Base-by-base conservation (phyloP, 306 rosid genomes). In the Malus sieversii region DNA sequence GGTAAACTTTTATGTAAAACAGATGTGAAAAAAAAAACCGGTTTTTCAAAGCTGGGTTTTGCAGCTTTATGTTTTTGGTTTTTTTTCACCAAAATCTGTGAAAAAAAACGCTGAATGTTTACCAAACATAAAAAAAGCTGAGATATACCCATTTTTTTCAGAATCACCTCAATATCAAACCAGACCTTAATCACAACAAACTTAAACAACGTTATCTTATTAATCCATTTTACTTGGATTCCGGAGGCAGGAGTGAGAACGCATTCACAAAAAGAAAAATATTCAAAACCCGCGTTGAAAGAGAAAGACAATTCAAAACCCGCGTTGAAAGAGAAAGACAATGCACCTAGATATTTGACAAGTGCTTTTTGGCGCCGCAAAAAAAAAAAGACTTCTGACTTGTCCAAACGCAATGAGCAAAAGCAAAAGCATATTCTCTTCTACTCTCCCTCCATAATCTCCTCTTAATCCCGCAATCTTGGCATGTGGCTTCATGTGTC, bases 401-500 rank as follows among this genome's bases (percentile, higher is more conserved):
- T 57, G 40, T 19, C 67, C 20, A 72, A 57, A 8, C 15, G n/a
- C 61, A 20, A 45, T 42, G n/a, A 57, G 27, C 61, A 20, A 20
- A n/a, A 10, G 62, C 6, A 12, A 18, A 51, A 27, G 38, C 52
- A 55, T 55, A 71, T 32, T 53, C 63, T 5, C 55, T 2, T 15
- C 20, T 48, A 13, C 1, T 64, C 44, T 65, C 29, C 33, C 30
- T 38, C 52, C 27, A 38, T 42, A 40, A 29, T 22, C 4, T 14
- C 67, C 25, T 19, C 70, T 68, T 32, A 63, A 72, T 55, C 65
- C 25, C 74, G 52, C 63, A 70, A 75, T 58, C 32, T 18, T 30
- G 55, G 79, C 81, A 61, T 69, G 66, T 53, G 71, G 25, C 35
- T 57, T 77, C 84, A 86, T 77, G 88, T 71, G 87, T 81, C 83